Conservation (phyloP, 2,329 filamentous ascomycete genomes). For the Fragosphaeria purpurea region DNA sequence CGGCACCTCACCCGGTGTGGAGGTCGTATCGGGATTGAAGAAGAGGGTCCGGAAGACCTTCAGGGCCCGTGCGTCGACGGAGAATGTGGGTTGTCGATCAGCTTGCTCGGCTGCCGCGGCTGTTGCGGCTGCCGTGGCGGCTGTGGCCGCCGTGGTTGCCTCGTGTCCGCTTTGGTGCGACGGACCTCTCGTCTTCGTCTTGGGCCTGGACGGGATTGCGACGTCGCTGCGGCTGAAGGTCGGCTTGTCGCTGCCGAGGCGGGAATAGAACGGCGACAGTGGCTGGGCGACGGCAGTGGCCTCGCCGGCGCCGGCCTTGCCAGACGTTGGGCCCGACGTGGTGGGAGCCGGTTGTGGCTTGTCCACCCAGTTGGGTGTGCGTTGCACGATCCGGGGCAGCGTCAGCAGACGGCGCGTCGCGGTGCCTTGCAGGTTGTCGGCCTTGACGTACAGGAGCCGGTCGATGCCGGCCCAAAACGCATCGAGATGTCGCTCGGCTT, state of each 20-base stretch:
- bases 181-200: too few species aligned
- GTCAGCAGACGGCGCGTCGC: slow-evolving; percentile 21
- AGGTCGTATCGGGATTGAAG: slow-evolving; percentile 20
- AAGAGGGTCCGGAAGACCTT: slow-evolving; percentile 32
- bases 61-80: slow-evolving; percentile 20
- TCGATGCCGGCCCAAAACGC: slow-evolving; percentile 33
- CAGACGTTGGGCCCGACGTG: too few species aligned
- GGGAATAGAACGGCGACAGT: too few species aligned
- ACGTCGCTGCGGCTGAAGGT: not conserved
- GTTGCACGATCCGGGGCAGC: slow-evolving; percentile 27
- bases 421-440: slow-evolving; percentile 17
- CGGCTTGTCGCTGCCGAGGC: not conserved
- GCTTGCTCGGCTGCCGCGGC: not conserved
- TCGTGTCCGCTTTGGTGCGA: too few species aligned
- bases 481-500: slow-evolving; percentile 38
- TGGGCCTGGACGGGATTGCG: not conserved
- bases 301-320: too few species aligned
- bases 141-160: too few species aligned
- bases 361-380: slow-evolving; percentile 40
- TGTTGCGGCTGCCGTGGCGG: too few species aligned
- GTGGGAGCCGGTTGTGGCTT: not conserved
- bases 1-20: slow-evolving; percentile 35
- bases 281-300: too few species aligned
- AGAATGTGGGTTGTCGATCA: slow-evolving; percentile 9
- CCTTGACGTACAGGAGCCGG: slow-evolving; percentile 9